Percentiles rank a stretch among this genome's conserved stretches.
Evolutionary conservation across 352 stramenopile species (phyloP).

Genomic region (Globisporangium alternatum): DNA sequence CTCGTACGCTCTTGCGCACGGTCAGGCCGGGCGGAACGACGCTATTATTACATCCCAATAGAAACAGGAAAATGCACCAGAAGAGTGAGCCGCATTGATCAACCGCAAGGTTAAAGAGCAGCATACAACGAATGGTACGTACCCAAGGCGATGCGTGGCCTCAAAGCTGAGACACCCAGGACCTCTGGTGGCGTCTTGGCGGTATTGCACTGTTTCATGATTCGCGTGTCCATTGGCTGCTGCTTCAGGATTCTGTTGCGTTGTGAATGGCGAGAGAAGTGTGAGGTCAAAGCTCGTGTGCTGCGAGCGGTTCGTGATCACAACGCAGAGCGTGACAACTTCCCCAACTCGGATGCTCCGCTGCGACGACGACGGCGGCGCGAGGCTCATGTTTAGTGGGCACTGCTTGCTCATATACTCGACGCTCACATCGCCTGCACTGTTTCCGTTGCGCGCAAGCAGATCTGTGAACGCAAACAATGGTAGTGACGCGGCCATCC

Average conservation of each 20-base stretch:
- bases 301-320: conserved; percentile 51
- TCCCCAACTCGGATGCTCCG: conserved; percentile 17
- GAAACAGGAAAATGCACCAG: neutral
- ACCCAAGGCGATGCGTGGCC: conserved; percentile 66
- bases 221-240: neutral
- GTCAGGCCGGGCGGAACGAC: conserved; percentile 45
- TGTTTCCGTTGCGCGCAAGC: neutral
- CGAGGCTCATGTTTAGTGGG: conserved; percentile 40
- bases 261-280: conserved; percentile 38
- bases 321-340: conserved; percentile 40
- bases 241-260: neutral
- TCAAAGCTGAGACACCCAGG: conserved; percentile 54
- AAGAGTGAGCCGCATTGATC: neutral
- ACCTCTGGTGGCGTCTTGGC: neutral
- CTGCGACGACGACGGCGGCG: conserved; percentile 20
- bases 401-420: conserved; percentile 40
- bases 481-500: neutral
- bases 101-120: neutral
- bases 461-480: conserved; percentile 10
- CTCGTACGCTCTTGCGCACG: conserved; percentile 57
- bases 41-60: conserved; percentile 18
- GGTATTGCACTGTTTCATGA: neutral
- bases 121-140: conserved; percentile 13
- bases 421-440: neutral
- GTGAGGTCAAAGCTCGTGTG: conserved; percentile 60